A percentile compares a stretch with the other conserved stretches of the same genome.
Conservation (phyloP, 257 asterid genomes). For the Plantago major region DNA sequence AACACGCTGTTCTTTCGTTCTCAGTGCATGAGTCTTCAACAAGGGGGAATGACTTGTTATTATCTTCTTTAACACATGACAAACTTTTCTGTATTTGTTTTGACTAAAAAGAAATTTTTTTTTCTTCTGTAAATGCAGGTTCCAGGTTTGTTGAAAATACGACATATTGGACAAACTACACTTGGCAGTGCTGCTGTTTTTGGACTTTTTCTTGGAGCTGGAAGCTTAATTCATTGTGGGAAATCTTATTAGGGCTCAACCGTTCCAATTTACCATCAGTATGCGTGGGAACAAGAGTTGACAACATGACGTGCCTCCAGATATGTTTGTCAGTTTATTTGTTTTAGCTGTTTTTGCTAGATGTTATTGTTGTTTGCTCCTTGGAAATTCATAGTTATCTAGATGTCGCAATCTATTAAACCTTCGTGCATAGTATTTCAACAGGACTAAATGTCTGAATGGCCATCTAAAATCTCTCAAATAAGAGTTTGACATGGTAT, state of each 20-base stretch:
- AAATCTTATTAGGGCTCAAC: slow-evolving; percentile 44
- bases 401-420: background rate
- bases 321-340: slow-evolving; percentile 5
- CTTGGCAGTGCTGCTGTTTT: slow-evolving; percentile 82
- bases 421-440: no score
- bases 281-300: slow-evolving; percentile 14
- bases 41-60: background rate
- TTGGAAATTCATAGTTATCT: background rate
- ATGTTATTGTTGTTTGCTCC: slow-evolving; percentile 1
- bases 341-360: slow-evolving; percentile 4
- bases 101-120: background rate
- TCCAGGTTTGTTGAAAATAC: slow-evolving; percentile 73
- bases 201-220: slow-evolving; percentile 89
- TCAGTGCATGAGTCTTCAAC: background rate
- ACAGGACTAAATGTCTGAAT: no score
- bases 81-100: background rate
- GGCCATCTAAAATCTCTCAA: no score
- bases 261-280: slow-evolving; percentile 11
- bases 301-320: slow-evolving; percentile 12
- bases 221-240: slow-evolving; percentile 88
- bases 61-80: background rate
- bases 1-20: no score
- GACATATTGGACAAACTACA: slow-evolving; percentile 78
- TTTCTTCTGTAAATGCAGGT: slow-evolving; percentile 52
- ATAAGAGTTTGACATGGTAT: no score